These are phyloP conservation scores for Dendrobium officinale DNA, from an alignment of 106 monocot genomes.

Conservation along the genomic window DNA sequence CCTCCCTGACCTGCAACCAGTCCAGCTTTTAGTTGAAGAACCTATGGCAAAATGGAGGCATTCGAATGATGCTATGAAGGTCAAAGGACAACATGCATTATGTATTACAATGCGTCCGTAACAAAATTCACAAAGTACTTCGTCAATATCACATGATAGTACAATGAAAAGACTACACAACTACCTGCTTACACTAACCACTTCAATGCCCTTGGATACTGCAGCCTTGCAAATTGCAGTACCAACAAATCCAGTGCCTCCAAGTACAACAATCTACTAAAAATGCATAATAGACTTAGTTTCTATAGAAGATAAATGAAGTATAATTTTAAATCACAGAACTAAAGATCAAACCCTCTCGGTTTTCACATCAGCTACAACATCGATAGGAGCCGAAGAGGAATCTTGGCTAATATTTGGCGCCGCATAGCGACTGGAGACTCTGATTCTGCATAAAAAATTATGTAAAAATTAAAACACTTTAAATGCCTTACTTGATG, in stretches of 20 bases:
- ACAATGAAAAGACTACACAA: constrained; percentile 3
- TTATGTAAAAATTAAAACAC: neutral
- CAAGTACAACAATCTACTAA: constrained; percentile 81
- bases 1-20: constrained; percentile 66
- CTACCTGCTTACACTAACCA: constrained; percentile 90
- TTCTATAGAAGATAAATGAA: neutral
- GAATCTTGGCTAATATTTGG: constrained; percentile 26
- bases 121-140: neutral
- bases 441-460: neutral
- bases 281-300: neutral
- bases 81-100: neutral
- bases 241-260: constrained; percentile 94
- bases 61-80: no score
- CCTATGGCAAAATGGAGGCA: neutral
- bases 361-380: constrained; percentile 64
- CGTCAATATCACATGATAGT: neutral
- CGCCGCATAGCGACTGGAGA: constrained; percentile 23
- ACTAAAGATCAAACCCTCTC: constrained; percentile 34
- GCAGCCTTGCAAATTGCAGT: constrained; percentile 97
- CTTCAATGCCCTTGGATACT: constrained; percentile 90
- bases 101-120: neutral
- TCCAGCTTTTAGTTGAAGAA: neutral
- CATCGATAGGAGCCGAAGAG: constrained; percentile 51
- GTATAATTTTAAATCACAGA: neutral
- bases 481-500: neutral